Evolutionary conservation across 257 asterid genomes (phyloP).

Genomic region (Fraxinus excelsior): DNA sequence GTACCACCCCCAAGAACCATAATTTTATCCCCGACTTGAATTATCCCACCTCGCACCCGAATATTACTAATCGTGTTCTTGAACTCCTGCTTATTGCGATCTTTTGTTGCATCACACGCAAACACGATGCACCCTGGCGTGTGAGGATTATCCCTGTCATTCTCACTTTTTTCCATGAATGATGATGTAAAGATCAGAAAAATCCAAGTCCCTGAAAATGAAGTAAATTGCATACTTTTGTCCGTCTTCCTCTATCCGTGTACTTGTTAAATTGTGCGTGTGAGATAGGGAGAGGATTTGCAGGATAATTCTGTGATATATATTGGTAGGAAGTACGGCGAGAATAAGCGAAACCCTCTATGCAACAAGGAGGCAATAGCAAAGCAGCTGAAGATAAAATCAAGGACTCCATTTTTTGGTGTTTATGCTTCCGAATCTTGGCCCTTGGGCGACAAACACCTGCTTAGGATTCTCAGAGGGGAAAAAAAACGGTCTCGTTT

Average conservation of each 20-base stretch:
- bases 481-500: background rate
- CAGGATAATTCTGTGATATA: background rate
- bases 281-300: background rate
- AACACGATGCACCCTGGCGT: slow-evolving; percentile 56
- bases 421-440: background rate
- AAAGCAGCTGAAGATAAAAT: slow-evolving; percentile 20
- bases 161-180: slow-evolving; percentile 36
- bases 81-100: slow-evolving; percentile 35
- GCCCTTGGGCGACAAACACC: background rate
- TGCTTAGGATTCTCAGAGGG: slow-evolving; percentile 29
- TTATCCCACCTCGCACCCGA: slow-evolving; percentile 42
- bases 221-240: background rate
- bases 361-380: slow-evolving; percentile 9
- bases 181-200: slow-evolving; percentile 4
- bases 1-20: slow-evolving; percentile 62
- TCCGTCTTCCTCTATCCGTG: too few species aligned
- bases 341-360: slow-evolving; percentile 19
- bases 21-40: slow-evolving; percentile 57
- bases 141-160: slow-evolving; percentile 22
- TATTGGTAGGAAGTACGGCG: background rate
- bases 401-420: slow-evolving; percentile 14
- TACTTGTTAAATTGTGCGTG: too few species aligned
- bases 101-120: slow-evolving; percentile 65
- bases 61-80: slow-evolving; percentile 36
- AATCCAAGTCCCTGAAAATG: background rate